Evolutionary conservation across 2,329 filamentous ascomycete genomes (phyloP), one percentile per base, ranked within the genome.

Genomic region (Byssochlamys sp.): DNA sequence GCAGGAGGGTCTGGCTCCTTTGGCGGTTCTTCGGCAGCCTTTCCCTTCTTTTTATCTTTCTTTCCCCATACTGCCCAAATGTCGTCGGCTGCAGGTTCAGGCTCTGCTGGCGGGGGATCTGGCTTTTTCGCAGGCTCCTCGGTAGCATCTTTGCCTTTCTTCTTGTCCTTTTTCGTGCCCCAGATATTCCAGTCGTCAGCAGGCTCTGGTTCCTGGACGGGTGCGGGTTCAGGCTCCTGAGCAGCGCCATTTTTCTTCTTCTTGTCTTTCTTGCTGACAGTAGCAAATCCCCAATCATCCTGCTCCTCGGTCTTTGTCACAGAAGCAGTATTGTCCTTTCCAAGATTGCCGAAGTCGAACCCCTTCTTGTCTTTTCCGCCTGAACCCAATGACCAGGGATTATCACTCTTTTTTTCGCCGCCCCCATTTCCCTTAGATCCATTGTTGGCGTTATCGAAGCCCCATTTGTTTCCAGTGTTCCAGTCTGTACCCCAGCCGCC

Each of bases 401-500:
- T 76, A 45, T 65, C 70, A 56, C 67, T 62, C 56, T 63, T 65
- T n/a, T 59, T 61, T 53, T 64, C 62, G n/a, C 60, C 62, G n/a
- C 61, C 58, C 48, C 26, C 39, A n/a, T 67, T 67, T 11, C 72
- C 68, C 55, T 69, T 68, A 14, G 67, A 64, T 25, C 67, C 64
- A 14, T 65, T 62, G 51, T 58, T 58, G 12, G 68, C 66, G 53
- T 66, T 69, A 19, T 74, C 71, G 60, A 78, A 77, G 54, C 65
- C 68, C 76, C 74, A 80, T 58, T 72, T 73, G 56, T 66, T 73
- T 51, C 79, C 80, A n/a, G 80, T 78, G 60, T 73, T 77, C 82
- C 84, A 86, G 62, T 77, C 81, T 58, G 79, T 78, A 33, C 83
- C 83, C 83, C 84, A 88, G 45, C 77, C 73, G 53, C 83, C 79